Conservation (phyloP, 1,284 basidiomycete genomes). For the Naganishia liquefaciens region DNA sequence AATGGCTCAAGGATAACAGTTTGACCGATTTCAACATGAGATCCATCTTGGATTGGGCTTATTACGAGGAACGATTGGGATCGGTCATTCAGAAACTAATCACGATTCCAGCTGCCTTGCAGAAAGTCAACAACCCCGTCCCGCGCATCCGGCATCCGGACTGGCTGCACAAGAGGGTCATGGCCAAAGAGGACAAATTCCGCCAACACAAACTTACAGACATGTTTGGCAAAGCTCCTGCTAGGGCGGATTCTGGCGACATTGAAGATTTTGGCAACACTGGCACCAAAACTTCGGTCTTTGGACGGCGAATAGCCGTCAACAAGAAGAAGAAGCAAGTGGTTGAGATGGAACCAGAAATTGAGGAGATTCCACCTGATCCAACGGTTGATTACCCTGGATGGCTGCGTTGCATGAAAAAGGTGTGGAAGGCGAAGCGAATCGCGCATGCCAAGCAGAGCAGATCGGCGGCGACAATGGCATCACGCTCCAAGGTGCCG, state of each 20-base stretch:
- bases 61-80: constrained; percentile 96
- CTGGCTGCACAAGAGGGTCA: constrained; percentile 91
- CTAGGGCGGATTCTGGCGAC: constrained; percentile 54
- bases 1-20: constrained; percentile 93
- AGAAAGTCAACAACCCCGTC: constrained; percentile 94
- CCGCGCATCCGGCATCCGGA: constrained; percentile 95
- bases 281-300: constrained; percentile 18
- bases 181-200: constrained; percentile 89
- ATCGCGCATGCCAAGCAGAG: constrained; percentile 33
- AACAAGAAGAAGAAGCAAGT: constrained; percentile 61
- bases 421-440: constrained; percentile 71
- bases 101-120: constrained; percentile 98
- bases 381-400: constrained; percentile 68
- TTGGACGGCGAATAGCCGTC: constrained; percentile 56
- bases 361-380: constrained; percentile 58
- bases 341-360: constrained; percentile 37
- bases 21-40: constrained; percentile 88
- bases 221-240: constrained; percentile 72
- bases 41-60: constrained; percentile 95
- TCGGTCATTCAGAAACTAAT: constrained; percentile 99
- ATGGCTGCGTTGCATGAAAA: constrained; percentile 78
- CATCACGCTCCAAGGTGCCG: constrained; percentile 46
- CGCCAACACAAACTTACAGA: constrained; percentile 97
- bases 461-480: constrained; percentile 50
- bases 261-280: constrained; percentile 67